Evolutionary conservation across 495 filamentous ascomycete genomes (phyloP).

Genomic region (Neurospora sp.): DNA sequence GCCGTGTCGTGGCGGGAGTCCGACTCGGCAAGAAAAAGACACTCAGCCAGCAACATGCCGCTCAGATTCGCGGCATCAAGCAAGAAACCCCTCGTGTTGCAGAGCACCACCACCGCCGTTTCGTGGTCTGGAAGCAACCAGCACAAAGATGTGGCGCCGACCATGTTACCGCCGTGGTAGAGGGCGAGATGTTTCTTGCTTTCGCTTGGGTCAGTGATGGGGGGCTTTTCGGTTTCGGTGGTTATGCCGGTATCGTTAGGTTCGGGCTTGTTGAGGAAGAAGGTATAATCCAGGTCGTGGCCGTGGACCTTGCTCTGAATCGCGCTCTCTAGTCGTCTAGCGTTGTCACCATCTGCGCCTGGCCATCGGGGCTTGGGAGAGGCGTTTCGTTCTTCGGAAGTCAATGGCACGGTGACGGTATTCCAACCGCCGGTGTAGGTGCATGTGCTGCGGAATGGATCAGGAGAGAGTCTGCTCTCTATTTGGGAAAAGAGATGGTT

Average conservation of each 20-base stretch:
- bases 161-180: slow-evolving; percentile 17
- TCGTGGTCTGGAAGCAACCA: slow-evolving; percentile 2
- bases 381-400: not conserved
- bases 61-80: slow-evolving; percentile 12
- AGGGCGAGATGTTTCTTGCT: slow-evolving; percentile 4
- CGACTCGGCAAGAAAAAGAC: not conserved
- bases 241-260: not conserved
- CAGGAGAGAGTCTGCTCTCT: not conserved
- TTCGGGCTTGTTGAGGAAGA: not conserved
- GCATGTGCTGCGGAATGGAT: not conserved
- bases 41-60: slow-evolving; percentile 7
- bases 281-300: not conserved
- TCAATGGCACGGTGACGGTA: slow-evolving; percentile 1
- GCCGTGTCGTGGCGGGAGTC: not conserved
- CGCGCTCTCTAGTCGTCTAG: not conserved
- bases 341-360: slow-evolving; percentile 12
- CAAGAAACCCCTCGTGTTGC: slow-evolving; percentile 10
- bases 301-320: not conserved
- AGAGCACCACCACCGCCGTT: slow-evolving; percentile 10
- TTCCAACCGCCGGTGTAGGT: slow-evolving; percentile 9
- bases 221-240: not conserved
- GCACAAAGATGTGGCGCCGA: slow-evolving; percentile 14
- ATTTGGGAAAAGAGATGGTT: not conserved
- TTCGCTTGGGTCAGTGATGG: not conserved
- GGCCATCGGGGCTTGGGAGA: slow-evolving; percentile 4